Base-by-base conservation (phyloP, 495 filamentous ascomycete species). In the Hypomontagnella monticulosa region DNA sequence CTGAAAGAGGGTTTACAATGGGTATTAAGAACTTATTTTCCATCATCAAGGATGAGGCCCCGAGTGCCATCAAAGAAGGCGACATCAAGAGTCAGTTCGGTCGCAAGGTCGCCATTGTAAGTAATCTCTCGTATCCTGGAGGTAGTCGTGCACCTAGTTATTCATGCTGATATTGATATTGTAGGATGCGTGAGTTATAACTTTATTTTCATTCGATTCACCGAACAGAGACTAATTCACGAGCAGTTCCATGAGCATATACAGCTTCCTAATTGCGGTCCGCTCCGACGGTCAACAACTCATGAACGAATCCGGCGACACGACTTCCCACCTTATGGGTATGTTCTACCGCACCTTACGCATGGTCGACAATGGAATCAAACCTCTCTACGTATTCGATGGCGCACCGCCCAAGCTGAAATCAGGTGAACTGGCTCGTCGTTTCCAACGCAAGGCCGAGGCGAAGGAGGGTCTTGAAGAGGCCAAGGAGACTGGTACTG, bases 31-130 rank as follows among this genome's bases (percentile, higher is more conserved):
- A 89, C 44, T 89, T 97, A 30, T 93, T 87, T 77, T 85, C 88
- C 62, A 85, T 99, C 71, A 93, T 99, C 78, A 88, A 89, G 57
- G 95, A 98, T 61, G 89, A 97, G 77, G 90, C 90, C 57, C 92
- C 94, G 19, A 91, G 93, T 81, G 91, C 95, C n/a, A 85, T 97
- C 81, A 97, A 96, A 75, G 86, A 90, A 57, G 93, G 95, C 50
- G 96, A 99, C 65, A 98, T 99, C 80, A 99, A 98, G 79, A 93
- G 92, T 59, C 96, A 98, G 42, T 99, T 99, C 69, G 95, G 95
- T 65, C 88, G 95, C 67, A 99, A 97, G 77, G 92, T 98, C 62
- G 94, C 93, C 36, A 98, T 97, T 78, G 92, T 95, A 83, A 73
- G 91, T 84, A 23, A 12, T 20, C 34, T 15, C 15, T 43, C n/a